Conservation (phyloP, 2,329 filamentous ascomycete genomes). For the Claviceps digitariae region DNA sequence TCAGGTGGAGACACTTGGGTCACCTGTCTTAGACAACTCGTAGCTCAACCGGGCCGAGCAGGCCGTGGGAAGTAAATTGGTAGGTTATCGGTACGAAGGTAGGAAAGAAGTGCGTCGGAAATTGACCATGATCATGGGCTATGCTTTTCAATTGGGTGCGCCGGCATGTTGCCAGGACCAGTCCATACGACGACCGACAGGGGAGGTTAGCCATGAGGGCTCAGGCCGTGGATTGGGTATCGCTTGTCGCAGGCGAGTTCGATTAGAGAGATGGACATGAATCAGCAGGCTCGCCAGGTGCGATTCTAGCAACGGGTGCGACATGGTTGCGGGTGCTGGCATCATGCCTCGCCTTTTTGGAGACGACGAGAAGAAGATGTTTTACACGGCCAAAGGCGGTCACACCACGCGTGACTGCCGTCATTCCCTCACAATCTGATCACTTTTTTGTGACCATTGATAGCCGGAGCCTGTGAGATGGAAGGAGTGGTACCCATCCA, state of each 20-base stretch:
- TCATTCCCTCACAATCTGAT: background rate
- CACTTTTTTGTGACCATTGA: background rate
- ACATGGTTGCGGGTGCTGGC: background rate
- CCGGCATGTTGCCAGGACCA: background rate
- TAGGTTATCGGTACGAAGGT: too few species aligned
- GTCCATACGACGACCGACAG: background rate
- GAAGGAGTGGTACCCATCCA: background rate
- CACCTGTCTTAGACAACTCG: background rate
- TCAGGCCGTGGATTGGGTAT: background rate
- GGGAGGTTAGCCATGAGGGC: background rate
- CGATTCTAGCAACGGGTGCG: background rate
- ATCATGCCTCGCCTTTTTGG: background rate
- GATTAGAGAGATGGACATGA: background rate
- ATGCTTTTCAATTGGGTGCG: background rate
- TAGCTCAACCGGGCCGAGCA: background rate
- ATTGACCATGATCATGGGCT: background rate
- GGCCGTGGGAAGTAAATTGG: background rate
- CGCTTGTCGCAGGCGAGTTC: background rate
- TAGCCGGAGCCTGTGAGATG: background rate
- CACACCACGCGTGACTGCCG: background rate
- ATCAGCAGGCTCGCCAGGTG: background rate
- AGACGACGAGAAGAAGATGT: background rate
- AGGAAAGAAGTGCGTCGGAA: background rate
- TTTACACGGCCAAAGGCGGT: background rate
- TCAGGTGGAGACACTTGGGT: conserved; percentile 2